Conservation (phyloP, 2,329 filamentous ascomycete genomes). For the Myotisia sp. region DNA sequence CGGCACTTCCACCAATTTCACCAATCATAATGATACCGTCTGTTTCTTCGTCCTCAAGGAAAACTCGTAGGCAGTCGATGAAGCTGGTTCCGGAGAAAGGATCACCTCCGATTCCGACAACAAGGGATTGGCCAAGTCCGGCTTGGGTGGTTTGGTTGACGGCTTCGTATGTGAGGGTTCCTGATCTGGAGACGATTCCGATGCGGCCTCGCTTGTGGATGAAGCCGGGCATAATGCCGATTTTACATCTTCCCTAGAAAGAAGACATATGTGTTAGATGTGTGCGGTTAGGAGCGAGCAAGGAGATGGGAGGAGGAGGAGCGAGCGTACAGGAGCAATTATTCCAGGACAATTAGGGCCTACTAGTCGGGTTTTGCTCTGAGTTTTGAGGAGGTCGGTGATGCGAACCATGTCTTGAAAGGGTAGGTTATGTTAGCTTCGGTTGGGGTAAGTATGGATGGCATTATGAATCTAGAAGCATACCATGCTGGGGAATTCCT, state of each 20-base stretch:
- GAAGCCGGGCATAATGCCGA: slow-evolving; percentile 99
- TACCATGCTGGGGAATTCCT: slow-evolving; percentile 93
- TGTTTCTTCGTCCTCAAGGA: slow-evolving; percentile 88
- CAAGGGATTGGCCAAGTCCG: slow-evolving; percentile 91
- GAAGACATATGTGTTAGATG: slow-evolving; percentile 1
- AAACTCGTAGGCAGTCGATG: slow-evolving; percentile 96
- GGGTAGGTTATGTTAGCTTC: slow-evolving; percentile 3
- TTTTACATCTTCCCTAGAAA: slow-evolving; percentile 83
- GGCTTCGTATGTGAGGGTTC: slow-evolving; percentile 97
- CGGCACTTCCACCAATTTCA: slow-evolving; percentile 92
- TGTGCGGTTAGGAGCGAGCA: slow-evolving; percentile 3
- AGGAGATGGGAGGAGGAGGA: slow-evolving; percentile 6
- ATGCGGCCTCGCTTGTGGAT: slow-evolving; percentile 99
- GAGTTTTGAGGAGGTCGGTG: slow-evolving; percentile 92
- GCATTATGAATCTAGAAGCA: slow-evolving; percentile 16
- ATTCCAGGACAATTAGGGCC: slow-evolving; percentile 98
- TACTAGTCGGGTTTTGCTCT: slow-evolving; percentile 90
- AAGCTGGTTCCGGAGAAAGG: slow-evolving; percentile 99
- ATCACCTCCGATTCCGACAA: slow-evolving; percentile 95
- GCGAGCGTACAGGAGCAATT: slow-evolving; percentile 53
- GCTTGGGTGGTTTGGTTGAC: slow-evolving; percentile 98
- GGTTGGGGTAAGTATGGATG: background rate
- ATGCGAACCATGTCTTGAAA: slow-evolving; percentile 90
- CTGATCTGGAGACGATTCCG: slow-evolving; percentile 94
- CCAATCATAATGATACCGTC: slow-evolving; percentile 99